Base-by-base conservation (phyloP, 768 basidiomycete genomes). In the Steccherinum ochraceum region DNA sequence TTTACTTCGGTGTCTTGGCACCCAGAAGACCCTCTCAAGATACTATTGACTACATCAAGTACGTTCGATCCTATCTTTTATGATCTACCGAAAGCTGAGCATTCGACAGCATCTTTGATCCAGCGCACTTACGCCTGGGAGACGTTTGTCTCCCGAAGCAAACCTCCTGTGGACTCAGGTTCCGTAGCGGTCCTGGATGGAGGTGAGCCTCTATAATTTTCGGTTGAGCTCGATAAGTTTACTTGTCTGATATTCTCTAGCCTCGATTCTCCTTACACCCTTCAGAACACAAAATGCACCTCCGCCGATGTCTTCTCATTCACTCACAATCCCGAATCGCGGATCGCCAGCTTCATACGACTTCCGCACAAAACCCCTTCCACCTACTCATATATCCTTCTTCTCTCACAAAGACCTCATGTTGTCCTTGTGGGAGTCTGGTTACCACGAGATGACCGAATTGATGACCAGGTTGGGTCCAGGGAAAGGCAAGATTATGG, bases 221-320 rank as follows among this genome's bases (percentile, higher is more conserved):
- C 19, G 1, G 23, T 21, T 3, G 20, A 41, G 35, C 2, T 39
- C 21, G 42, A 45, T 16, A 50, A 16, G 1, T 24, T 1, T 41
- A 20, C 26, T 11, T n/a, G 21, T 18, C 21, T 49, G 46, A 20
- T 20, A 26, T 16, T n/a, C 18, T 5, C 41, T 64, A 95, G 93
- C 80, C 2, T 73, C 72, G 19, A 69, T 91, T 50, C 78, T 94
- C 2, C 71, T 99, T 39, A 99, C 95, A 2, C 89, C 96, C 13
- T 98, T 98, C 76, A 80, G 93, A 39, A 79, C 81, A 0, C 90
- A 95, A 69, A 97, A 96, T 62, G 79, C 95, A 3, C 96, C 95
- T n/a, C 96, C 96, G n/a, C 96, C 96, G 0, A 94, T 96, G 92
- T 89, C 84, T 1, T 85, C 91, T 1, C 73, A 76, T 57, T 67